Evolutionary conservation across 768 basidiomycete genomes (phyloP).

Genomic region (Boletus sp.): DNA sequence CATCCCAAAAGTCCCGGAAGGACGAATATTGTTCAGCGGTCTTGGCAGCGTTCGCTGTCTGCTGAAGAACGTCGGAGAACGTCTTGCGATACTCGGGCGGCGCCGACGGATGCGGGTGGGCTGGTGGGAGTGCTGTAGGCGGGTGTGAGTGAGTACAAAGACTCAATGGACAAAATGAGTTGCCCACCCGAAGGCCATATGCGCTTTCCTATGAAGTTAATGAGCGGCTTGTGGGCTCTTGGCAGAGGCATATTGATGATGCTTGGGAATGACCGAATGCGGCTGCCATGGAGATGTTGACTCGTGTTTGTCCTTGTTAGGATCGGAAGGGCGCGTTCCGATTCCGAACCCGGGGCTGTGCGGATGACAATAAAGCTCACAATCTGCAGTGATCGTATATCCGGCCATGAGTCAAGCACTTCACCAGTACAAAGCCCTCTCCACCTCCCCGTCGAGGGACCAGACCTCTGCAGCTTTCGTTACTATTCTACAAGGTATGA

Average conservation of each 20-base stretch:
- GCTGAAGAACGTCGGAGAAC: slow-evolving; percentile 46
- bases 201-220: slow-evolving; percentile 62
- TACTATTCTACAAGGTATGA: slow-evolving; percentile 17
- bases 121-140: slow-evolving; percentile 38
- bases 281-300: not conserved
- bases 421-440: slow-evolving; percentile 20
- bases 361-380: not conserved
- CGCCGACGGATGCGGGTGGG: slow-evolving; percentile 63
- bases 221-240: slow-evolving; percentile 56
- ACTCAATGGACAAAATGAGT: not conserved
- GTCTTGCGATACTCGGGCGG: slow-evolving; percentile 56
- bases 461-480: slow-evolving; percentile 9
- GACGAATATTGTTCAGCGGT: slow-evolving; percentile 1
- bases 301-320: slow-evolving; percentile 21
- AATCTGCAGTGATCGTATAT: not conserved
- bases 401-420: slow-evolving; percentile 17
- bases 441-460: slow-evolving; percentile 3
- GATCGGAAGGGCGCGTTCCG: slow-evolving; percentile 12
- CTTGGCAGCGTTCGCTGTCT: slow-evolving; percentile 19
- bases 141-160: slow-evolving; percentile 2
- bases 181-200: slow-evolving; percentile 45
- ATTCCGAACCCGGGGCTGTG: slow-evolving; percentile 16
- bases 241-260: slow-evolving; percentile 29
- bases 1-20: slow-evolving; percentile 64
- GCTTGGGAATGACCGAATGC: not conserved